Conservation (phyloP, 2,329 filamentous ascomycete genomes). For the Zymoseptoria passerinii region DNA sequence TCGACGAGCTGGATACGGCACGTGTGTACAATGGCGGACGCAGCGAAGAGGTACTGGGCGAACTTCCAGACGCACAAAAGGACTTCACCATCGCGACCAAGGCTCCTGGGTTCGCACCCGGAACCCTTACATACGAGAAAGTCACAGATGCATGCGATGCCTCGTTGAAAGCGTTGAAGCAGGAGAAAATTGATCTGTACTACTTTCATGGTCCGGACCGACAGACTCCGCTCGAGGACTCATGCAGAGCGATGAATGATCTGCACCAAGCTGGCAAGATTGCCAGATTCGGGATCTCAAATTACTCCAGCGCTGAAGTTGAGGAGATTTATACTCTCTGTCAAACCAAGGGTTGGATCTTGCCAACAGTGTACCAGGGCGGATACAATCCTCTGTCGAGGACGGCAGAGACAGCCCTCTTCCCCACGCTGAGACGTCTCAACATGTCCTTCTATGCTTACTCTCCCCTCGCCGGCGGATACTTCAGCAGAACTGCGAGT, state of each 20-base stretch:
- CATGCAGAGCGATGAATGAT: conserved; percentile 40
- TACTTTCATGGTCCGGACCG: conserved; percentile 43
- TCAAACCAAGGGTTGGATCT: conserved; percentile 4
- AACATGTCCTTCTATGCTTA: conserved; percentile 40
- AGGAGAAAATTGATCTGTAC: conserved; percentile 29
- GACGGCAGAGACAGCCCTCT: conserved; percentile 25
- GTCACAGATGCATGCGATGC: conserved; percentile 20
- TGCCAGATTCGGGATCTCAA: conserved; percentile 38
- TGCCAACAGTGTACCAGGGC: conserved; percentile 6
- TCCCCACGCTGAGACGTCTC: conserved; percentile 37
- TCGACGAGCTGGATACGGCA: conserved; percentile 33
- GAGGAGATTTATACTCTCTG: conserved; percentile 2
- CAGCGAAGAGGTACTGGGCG: conserved; percentile 37
- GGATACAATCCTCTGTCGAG: conserved; percentile 6
- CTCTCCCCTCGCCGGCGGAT: conserved; percentile 28
- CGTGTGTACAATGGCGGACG: conserved; percentile 33
- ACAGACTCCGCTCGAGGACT: conserved; percentile 38
- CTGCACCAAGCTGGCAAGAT: conserved; percentile 41
- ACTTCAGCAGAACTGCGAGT: conserved; percentile 34
- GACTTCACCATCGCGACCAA: conserved; percentile 25
- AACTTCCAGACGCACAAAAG: conserved; percentile 12
- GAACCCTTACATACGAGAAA: conserved; percentile 19
- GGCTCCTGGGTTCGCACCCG: conserved; percentile 22
- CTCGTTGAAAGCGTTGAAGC: conserved; percentile 22
- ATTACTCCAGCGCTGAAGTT: conserved; percentile 39